A percentile compares a stretch with the other conserved stretches of the same genome.
phyloP scores from a whole-genome alignment of 2,329 filamentous ascomycete genomes.

The Sarocladium kiliense region DNA sequence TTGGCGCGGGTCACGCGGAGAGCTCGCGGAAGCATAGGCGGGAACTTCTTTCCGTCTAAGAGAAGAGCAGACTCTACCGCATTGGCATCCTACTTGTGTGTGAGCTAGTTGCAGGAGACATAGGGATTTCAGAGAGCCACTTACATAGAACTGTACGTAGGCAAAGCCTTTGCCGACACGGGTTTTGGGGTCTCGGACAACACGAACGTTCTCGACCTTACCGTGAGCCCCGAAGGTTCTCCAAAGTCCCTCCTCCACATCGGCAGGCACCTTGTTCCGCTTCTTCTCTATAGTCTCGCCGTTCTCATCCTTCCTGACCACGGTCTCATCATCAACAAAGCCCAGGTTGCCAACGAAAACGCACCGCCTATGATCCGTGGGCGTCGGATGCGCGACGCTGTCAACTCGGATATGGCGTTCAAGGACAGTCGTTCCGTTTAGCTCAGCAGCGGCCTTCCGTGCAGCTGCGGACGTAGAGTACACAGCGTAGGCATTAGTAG shows the following conservation, averaged over 20 bases:
- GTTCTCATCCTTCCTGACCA: constrained; percentile 59
- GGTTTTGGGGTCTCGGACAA: constrained; percentile 83
- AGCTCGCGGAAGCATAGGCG: constrained; percentile 84
- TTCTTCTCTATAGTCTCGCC: constrained; percentile 67
- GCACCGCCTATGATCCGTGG: constrained; percentile 80
- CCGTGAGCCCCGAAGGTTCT: constrained; percentile 69
- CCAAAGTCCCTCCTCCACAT: constrained; percentile 93
- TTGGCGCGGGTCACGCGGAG: constrained; percentile 85
- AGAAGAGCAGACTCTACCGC: constrained; percentile 86
- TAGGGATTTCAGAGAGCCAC: constrained; percentile 16
- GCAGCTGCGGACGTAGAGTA: constrained; percentile 74
- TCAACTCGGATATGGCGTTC: constrained; percentile 88
- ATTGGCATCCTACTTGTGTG: constrained; percentile 61
- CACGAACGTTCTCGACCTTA: constrained; percentile 86
- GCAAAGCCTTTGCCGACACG: constrained; percentile 95
- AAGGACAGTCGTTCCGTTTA: constrained; percentile 82
- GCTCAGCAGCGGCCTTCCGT: constrained; percentile 65
- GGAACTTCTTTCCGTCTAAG: constrained; percentile 85
- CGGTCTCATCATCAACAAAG: constrained; percentile 88
- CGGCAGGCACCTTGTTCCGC: constrained; percentile 68
- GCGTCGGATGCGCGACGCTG: constrained; percentile 79
- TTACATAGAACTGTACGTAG: constrained; percentile 87
- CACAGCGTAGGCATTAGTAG: constrained; percentile 90
- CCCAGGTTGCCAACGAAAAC: constrained; percentile 95
- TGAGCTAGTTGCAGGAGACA: constrained; percentile 15